Evolutionary conservation across 176 grass and related monocot genomes (phyloP).

Genomic region (Pontederia paniculata): DNA sequence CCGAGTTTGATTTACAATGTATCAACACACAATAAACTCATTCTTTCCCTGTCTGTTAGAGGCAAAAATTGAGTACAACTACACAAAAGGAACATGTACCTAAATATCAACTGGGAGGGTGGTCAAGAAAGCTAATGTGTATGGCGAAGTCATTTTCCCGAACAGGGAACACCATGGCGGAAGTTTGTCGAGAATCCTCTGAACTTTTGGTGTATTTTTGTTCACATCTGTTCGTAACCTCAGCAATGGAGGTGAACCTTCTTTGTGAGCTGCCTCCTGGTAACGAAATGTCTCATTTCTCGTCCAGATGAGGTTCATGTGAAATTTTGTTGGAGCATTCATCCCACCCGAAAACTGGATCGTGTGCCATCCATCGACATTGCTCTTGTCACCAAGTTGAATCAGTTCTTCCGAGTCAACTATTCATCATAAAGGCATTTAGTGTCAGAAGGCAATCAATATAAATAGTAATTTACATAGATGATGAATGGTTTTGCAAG

Average conservation of each 20-base stretch:
- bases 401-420: conserved; percentile 50
- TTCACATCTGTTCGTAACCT: conserved; percentile 76
- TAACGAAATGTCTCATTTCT: conserved; percentile 16
- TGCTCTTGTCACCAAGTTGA: conserved; percentile 35
- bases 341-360: conserved; percentile 92
- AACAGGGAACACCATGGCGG: conserved; percentile 66
- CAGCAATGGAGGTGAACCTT: conserved; percentile 29
- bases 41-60: neutral
- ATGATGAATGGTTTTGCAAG: neutral
- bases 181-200: conserved; percentile 58
- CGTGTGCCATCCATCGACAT: conserved; percentile 62
- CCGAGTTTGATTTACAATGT: no score
- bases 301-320: conserved; percentile 57
- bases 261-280: neutral
- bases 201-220: conserved; percentile 43
- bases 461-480: neutral
- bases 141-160: conserved; percentile 66
- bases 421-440: conserved; percentile 13
- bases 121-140: conserved; percentile 68
- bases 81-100: neutral
- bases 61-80: no score
- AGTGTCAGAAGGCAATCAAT: neutral
- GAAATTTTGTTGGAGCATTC: conserved; percentile 67
- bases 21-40: no score
- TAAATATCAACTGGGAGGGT: conserved; percentile 71